Evolutionary conservation across 176 grass and related monocot species (phyloP), one percentile per base, ranked within the genome.

Genomic region (Pontederia paniculata): DNA sequence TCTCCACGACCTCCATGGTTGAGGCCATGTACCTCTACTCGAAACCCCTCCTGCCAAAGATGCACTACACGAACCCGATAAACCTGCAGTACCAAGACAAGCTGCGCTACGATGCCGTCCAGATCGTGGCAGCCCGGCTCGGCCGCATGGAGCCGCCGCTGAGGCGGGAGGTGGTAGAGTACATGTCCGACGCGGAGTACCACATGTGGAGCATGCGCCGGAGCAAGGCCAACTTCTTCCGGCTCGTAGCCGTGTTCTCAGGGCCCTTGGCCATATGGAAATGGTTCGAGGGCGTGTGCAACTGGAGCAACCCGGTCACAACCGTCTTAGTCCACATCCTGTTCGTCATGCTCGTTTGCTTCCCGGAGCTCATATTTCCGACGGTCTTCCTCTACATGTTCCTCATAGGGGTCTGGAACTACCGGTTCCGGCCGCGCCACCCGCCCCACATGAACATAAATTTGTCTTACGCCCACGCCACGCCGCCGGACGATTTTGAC

Each of bases 121-220:
- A 62, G 12, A 14, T 42, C 15, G 43, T 62, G 18, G 44, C 44
- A 13, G 60, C 9, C 3, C 60, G 60, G 44, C 60, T 62, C 11
- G 42, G 44, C 18, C 41, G 60, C 19, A 42, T 42, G 60, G 60
- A 62, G 44, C 42, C 60, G 44, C 60, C 60, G n/a, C 20, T 62
- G 12, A 14, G 60, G 11, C 16, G 11, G 11, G 60, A 62, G 60
- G 60, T 62, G 11, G 60, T 62, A 10, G n/a, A 47, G 60, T 47
- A 23, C 11, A 62, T 62, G 60, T 16, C 17, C 12, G 60, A 62
- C 12, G 28, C 17, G 12, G 3, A 17, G 47, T 11, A 42, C 2
- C 60, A 62, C 16, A 17, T 62, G 15, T 62, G 60, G 60, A 62
- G 60, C 44, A 48, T 62, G 60, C 60, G 60, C 8, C 43, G 60